Base-by-base conservation (phyloP, 2,329 filamentous ascomycete genomes). In the Graphilbum ipis-grandicollis region DNA sequence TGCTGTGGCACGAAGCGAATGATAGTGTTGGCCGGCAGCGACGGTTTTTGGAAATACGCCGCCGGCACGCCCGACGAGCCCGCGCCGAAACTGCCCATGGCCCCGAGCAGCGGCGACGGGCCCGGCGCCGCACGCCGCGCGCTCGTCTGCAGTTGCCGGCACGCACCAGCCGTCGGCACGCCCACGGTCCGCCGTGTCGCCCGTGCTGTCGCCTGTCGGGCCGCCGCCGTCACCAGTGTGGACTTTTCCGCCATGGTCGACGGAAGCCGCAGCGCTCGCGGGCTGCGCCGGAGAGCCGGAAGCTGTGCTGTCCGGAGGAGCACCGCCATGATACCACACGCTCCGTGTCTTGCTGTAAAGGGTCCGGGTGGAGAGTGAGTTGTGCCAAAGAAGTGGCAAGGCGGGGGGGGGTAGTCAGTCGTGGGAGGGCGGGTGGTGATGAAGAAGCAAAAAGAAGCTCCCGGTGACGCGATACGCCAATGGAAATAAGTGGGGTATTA, bases 1-100 rank as follows among this genome's bases (percentile, higher is more conserved):
- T 98, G 90, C 60, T 98, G 90, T n/a, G 90, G 90, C 31, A 98
- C 90, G 59, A 96, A 98, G 42, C 88, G 83, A 49, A 98, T 66
- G 44, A 98, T 66, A 4, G 90, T 98, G 60, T 98, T 98, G 47
- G 86, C 82, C 21, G 90, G 90, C 36, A 94, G 67, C 18, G 69
- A 65, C 12, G 68, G 63, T 44, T 70, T 70, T 53, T 80, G 78
- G 58, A 93, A 93, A 59, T 92, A 92, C n/a, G 79, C 75, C 8
- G 77, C 68, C 26, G 78, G 70, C 4, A 64, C 49, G 17, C 21
- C 26, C 14, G 38, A 33, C 19, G 33, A 33, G 25, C 23, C 23
- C 6, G 31, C 26, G 36, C 38, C 41, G 14, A 40, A 40, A 14
- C 47, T 42, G 34, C 50, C 48, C 36, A 55, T 49, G 31, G 53